Conservation (phyloP, 441 rosid genomes). For the Raphanus hybrid region DNA sequence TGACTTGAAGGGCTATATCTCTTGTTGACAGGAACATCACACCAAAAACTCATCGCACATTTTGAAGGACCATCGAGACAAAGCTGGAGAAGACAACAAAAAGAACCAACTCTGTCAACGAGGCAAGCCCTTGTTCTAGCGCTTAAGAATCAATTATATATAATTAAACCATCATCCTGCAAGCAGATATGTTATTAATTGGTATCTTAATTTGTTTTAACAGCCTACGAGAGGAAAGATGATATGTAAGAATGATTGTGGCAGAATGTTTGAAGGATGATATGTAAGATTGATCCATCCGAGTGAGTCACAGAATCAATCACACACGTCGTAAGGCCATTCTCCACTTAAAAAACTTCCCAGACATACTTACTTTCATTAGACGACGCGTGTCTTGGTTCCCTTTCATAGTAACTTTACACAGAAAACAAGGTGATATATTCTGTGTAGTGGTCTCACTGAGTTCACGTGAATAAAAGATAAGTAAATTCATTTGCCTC, state of each 20-base stretch:
- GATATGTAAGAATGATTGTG: slow-evolving; percentile 44
- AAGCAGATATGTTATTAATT: slow-evolving; percentile 13
- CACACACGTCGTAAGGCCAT: slow-evolving; percentile 19
- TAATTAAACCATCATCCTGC: neutral
- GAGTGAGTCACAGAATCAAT: slow-evolving; percentile 17
- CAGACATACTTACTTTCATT: neutral
- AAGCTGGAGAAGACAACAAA: slow-evolving; percentile 65
- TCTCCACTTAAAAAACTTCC: slow-evolving; percentile 4
- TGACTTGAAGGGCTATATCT: neutral
- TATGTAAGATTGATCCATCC: slow-evolving; percentile 22
- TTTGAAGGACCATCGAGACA: slow-evolving; percentile 64
- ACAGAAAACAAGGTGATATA: neutral
- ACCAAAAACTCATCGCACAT: slow-evolving; percentile 66
- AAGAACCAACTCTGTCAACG: slow-evolving; percentile 58
- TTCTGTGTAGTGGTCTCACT: neutral
- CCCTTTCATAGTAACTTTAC: neutral
- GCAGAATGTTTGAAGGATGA: slow-evolving; percentile 51
- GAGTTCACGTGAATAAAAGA: slow-evolving; percentile 8
- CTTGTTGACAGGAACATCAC: slow-evolving; percentile 35
- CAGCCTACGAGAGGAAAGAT: slow-evolving; percentile 46
- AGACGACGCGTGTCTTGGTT: neutral
- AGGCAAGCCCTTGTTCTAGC: slow-evolving; percentile 54
- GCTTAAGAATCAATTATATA: neutral
- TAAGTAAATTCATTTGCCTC: neutral
- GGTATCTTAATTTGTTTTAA: slow-evolving; percentile 36